Evolutionary conservation across 352 stramenopile species (phyloP).

Genomic region (Globisporangium recalcitrans): DNA sequence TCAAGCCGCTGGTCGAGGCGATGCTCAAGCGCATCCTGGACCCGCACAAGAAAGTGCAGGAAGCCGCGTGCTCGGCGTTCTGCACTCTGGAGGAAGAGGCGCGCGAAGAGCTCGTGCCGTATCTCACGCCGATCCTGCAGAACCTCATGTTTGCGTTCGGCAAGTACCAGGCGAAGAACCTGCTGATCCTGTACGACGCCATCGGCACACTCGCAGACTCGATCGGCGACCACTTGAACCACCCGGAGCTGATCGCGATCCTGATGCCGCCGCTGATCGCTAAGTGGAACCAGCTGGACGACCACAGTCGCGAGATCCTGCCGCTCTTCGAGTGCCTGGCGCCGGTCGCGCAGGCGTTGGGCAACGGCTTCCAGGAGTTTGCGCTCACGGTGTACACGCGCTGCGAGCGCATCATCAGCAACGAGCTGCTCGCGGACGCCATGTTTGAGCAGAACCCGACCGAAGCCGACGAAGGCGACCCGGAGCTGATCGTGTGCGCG

Average conservation of each 20-base stretch:
- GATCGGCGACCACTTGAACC: slow-evolving; percentile 89
- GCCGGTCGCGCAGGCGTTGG: slow-evolving; percentile 78
- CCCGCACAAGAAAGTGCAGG: slow-evolving; percentile 93
- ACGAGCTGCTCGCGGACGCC: slow-evolving; percentile 75
- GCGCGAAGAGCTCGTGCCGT: slow-evolving; percentile 90
- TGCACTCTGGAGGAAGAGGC: slow-evolving; percentile 93
- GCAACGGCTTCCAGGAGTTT: slow-evolving; percentile 86
- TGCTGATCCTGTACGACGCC: slow-evolving; percentile 95
- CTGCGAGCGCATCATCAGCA: slow-evolving; percentile 80
- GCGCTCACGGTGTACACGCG: slow-evolving; percentile 76
- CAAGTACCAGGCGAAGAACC: slow-evolving; percentile 92
- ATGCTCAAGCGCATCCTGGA: slow-evolving; percentile 89
- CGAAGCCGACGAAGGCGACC: slow-evolving; percentile 82
- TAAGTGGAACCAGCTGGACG: slow-evolving; percentile 87
- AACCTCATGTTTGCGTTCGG: slow-evolving; percentile 91
- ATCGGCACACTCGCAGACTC: slow-evolving; percentile 94
- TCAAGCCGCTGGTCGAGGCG: slow-evolving; percentile 76
- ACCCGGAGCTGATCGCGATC: slow-evolving; percentile 87
- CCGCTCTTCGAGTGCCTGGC: slow-evolving; percentile 89
- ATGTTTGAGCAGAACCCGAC: slow-evolving; percentile 74
- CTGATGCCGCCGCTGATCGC: slow-evolving; percentile 92
- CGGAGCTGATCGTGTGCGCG: slow-evolving; percentile 87
- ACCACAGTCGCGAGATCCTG: slow-evolving; percentile 77
- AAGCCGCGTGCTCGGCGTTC: slow-evolving; percentile 92
- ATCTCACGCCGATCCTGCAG: slow-evolving; percentile 89